These are phyloP conservation scores for Stevia rebaudiana DNA, from an alignment of 140 eudicot genomes.

Conservation along the genomic window DNA sequence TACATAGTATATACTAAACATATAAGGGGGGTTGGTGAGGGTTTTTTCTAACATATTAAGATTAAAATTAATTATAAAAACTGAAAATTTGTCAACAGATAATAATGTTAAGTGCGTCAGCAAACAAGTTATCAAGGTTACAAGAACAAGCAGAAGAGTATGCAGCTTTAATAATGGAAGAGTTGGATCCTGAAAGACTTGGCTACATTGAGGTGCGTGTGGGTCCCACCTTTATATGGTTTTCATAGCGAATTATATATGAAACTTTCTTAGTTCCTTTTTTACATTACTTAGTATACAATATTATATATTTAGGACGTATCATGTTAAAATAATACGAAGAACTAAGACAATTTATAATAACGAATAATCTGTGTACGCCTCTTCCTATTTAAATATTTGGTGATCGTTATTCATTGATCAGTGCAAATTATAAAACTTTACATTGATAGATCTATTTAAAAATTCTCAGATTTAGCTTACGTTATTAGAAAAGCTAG, in stretches of 20 bases:
- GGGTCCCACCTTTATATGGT: slow-evolving; percentile 5
- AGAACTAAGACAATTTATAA: slow-evolving; percentile 6
- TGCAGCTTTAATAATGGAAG: slow-evolving; percentile 93
- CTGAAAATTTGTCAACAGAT: slow-evolving; percentile 35
- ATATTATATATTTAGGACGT: background rate
- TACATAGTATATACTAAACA: background rate
- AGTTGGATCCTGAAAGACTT: slow-evolving; percentile 80
- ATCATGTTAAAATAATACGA: background rate
- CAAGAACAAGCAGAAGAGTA: slow-evolving; percentile 90
- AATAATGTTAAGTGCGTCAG: slow-evolving; percentile 85
- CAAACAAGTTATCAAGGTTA: slow-evolving; percentile 75
- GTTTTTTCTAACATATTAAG: slow-evolving; percentile 1
- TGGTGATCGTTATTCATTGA: slow-evolving; percentile 5
- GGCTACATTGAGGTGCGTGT: slow-evolving; percentile 81
- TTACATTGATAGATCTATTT: slow-evolving; percentile 14
- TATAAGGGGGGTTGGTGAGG: slow-evolving; percentile 31
- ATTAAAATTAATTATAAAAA: background rate
- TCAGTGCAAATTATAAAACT: slow-evolving; percentile 15
- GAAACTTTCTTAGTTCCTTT: background rate
- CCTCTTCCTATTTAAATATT: slow-evolving; percentile 4
- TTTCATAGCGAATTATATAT: background rate
- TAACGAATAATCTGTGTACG: slow-evolving; percentile 3
- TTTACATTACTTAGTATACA: slow-evolving; percentile 11
- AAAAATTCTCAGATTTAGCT: background rate
- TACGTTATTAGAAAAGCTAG: background rate